Evolutionary conservation across 805 yeast species (phyloP).

Genomic region (Candida tibetensis): DNA sequence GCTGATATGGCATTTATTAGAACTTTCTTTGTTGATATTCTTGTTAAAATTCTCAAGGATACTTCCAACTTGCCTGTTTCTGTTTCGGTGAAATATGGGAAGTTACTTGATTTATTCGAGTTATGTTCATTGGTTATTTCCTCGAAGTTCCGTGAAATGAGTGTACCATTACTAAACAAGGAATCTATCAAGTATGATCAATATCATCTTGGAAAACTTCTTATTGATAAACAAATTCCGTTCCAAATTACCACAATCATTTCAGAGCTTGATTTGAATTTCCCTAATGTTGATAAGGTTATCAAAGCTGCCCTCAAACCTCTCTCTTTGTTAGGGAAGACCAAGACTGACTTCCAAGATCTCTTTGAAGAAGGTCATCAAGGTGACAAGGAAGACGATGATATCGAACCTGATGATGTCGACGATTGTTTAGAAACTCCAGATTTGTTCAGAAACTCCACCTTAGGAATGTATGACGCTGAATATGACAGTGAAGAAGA

Average conservation of each 20-base stretch:
- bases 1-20: constrained; percentile 72
- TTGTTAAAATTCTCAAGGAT: constrained; percentile 61
- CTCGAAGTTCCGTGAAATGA: constrained; percentile 37
- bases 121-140: constrained; percentile 46
- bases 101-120: constrained; percentile 52
- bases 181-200: constrained; percentile 55
- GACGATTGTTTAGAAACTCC: constrained; percentile 73
- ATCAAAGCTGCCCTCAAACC: constrained; percentile 60
- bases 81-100: constrained; percentile 43
- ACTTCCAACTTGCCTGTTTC: constrained; percentile 18
- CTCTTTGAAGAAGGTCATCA: constrained; percentile 49
- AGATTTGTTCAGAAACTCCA: constrained; percentile 80
- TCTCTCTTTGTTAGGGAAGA: constrained; percentile 53
- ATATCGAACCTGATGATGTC: constrained; percentile 33
- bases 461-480: constrained; percentile 91
- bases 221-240: constrained; percentile 67
- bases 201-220: constrained; percentile 58
- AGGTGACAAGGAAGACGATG: constrained; percentile 51
- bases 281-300: constrained; percentile 60
- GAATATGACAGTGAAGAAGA: constrained; percentile 62
- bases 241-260: constrained; percentile 55
- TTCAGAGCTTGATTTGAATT: constrained; percentile 69
- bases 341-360: constrained; percentile 55
- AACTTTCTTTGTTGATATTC: constrained; percentile 66
- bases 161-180: constrained; percentile 46